These are phyloP conservation scores for Sugiyamaella pinicola DNA, from an alignment of 1,139 yeast species.

Conservation along the genomic window DNA sequence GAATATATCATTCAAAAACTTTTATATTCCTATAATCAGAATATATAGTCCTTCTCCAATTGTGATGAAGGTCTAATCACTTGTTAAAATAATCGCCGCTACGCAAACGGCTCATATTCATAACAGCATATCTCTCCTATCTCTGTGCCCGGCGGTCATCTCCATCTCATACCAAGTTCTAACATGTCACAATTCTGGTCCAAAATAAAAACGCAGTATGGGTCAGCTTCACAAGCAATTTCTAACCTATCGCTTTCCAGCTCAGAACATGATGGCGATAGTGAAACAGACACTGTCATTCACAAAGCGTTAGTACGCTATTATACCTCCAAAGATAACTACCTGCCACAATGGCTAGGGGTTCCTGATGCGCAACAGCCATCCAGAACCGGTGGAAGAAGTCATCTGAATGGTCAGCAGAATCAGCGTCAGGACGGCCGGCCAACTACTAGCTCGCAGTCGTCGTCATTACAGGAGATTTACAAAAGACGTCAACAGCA, in stretches of 20 bases:
- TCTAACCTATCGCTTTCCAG: conserved; percentile 35
- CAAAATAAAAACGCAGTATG: conserved; percentile 33
- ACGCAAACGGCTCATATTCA: not conserved
- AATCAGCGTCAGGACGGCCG: not conserved
- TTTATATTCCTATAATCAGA: too few relatives aligned
- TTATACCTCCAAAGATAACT: conserved; percentile 34
- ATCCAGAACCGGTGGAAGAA: conserved; percentile 1
- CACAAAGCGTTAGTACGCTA: conserved; percentile 41
- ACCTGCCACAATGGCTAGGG: conserved; percentile 38
- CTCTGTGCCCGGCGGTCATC: not conserved
- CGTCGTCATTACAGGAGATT: conserved; percentile 36
- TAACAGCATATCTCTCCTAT: not conserved
- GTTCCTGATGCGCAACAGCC: conserved; percentile 19
- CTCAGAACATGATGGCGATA: conserved; percentile 40
- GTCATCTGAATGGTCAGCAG: conserved; percentile 1
- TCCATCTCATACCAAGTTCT: not conserved
- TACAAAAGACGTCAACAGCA: conserved; percentile 33
- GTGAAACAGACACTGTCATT: conserved; percentile 42
- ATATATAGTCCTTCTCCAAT: too few relatives aligned
- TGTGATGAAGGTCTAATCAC: too few relatives aligned
- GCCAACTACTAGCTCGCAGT: conserved; percentile 7
- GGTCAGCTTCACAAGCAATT: conserved; percentile 33
- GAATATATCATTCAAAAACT: too few relatives aligned
- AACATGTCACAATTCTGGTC: conserved; percentile 27
- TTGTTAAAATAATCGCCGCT: too few relatives aligned